phyloP scores from a whole-genome alignment of 805 yeast genomes.

The Metschnikowia santaceciliae region DNA sequence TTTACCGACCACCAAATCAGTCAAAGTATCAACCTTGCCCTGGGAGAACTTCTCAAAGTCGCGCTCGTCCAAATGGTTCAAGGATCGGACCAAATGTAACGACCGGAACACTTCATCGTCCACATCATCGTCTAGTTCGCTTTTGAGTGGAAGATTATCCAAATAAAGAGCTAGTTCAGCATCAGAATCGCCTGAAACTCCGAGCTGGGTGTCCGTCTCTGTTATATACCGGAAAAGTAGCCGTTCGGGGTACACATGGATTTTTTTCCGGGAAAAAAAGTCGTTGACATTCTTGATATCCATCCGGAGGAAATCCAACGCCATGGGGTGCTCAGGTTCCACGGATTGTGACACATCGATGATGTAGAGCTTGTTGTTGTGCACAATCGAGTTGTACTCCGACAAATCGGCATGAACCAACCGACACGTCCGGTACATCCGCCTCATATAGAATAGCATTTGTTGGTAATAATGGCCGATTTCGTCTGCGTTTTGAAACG shows the following conservation, averaged over 20 bases:
- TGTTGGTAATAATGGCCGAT: conserved; percentile 67
- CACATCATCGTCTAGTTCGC: conserved; percentile 47
- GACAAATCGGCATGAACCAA: conserved; percentile 95
- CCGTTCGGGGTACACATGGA: conserved; percentile 77
- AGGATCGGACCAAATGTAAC: conserved; percentile 67
- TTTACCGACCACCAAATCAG: conserved; percentile 43
- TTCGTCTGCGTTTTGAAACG: conserved; percentile 63
- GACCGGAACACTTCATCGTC: conserved; percentile 86
- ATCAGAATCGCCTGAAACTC: conserved; percentile 36
- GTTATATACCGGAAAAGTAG: conserved; percentile 74
- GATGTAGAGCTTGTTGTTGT: conserved; percentile 70
- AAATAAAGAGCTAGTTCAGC: conserved; percentile 41
- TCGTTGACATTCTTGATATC: conserved; percentile 94
- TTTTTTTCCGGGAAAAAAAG: conserved; percentile 69
- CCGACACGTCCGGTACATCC: conserved; percentile 82
- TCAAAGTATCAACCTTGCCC: conserved; percentile 78
- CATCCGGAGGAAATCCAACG: conserved; percentile 92
- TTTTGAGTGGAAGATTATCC: conserved; percentile 54
- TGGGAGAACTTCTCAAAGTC: conserved; percentile 76
- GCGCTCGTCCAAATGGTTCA: conserved; percentile 84
- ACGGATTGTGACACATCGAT: conserved; percentile 97
- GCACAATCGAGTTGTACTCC: conserved; percentile 90
- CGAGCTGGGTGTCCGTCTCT: conserved; percentile 39
- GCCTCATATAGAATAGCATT: conserved; percentile 79
- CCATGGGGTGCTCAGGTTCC: conserved; percentile 97